Evolutionary conservation across 768 basidiomycete species (phyloP), one percentile per base, ranked within the genome.

Genomic region (Zangia roseola): DNA sequence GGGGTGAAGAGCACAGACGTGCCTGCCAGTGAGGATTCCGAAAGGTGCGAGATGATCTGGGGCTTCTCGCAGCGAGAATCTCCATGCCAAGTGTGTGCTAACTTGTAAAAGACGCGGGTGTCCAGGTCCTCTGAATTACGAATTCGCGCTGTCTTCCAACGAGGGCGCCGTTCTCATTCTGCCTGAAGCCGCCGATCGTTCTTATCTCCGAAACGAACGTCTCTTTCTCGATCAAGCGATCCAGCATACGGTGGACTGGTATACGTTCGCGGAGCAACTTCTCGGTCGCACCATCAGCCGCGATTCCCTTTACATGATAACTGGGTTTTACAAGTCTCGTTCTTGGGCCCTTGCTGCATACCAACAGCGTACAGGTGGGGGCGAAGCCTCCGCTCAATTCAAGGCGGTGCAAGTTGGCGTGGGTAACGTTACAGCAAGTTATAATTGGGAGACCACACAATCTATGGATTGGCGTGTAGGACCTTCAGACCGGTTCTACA

Each of bases 121-220:
- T 9, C 34, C 52, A 28, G 40, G 40, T n/a, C 53, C 44, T 14
- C 41, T 56, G 17, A 49, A 37, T n/a, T 54, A 49, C 26, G 46
- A 54, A 34, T 50, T 58, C 25, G 31, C 16, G 1, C 28, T 55
- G 4, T 45, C 57, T 16, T 43, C 53, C 5, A 14, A 16, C 6
- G 62, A 67, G 54, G 69, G 63, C 6, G 62, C 70, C 13, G 47
- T 69, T 10, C 47, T 70, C 7, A 49, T 61, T 17, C 57, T 70
- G 19, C 67, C 69, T 2, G 57, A 67, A 33, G 70, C 65, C 2
- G 60, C 61, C 2, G 42, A 40, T 20, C 53, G 53, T 24, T 47
- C 54, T 19, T 57, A 62, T 38, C 54, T 66, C 20, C 52, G 50
- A 17, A 60, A 66, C 3, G 40, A 58, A 14, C 26, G 13, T 30